Evolutionary conservation across 768 basidiomycete species (phyloP), one percentile per base, ranked within the genome.

Genomic region (Boletus sp.): DNA sequence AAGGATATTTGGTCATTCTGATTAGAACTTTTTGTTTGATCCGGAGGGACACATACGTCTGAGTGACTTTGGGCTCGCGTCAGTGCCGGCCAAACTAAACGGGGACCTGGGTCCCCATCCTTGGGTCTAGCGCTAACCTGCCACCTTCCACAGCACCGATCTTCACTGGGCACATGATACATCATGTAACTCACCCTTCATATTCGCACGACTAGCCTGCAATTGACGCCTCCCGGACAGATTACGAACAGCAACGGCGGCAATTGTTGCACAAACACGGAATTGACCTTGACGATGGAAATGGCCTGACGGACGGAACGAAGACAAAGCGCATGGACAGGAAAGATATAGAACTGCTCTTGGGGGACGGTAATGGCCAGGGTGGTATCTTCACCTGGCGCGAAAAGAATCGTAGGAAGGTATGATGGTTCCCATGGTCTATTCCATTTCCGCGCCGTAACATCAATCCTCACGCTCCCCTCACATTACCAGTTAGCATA

Each of bases 121-220:
- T 49, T 63, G 49, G 55, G 12, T 44, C 40, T 10, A 46, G 50
- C 50, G 52, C 66, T 70, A 53, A 70, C 60, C 55, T 62, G 52
- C 49, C 60, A 62, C 51, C 32, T 55, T 59, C 52, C 52, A 65
- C 70, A 93, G 90, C 53, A 91, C 92, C 56, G 90, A 94, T 78
- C 80, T 94, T 57, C 95, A 96, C 74, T 97, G 95, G 95, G 92
- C 93, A 20, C 94, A 98, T 73, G 94, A 98, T 74, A 94, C 93
- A 29, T 88, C 88, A 54, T 95, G 92, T 92, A 61, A 63, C 74
- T 58, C 48, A 7, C 37, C 46, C 18, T 44, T 59, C 46, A 52
- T 54, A 17, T 56, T 47, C 44, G 20, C 54, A 51, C 45, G 50
- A 53, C 20, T 47, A 32, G 42, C 20, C 28, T 50, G 29, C 44